These are phyloP conservation scores for Camelina sativa DNA, from an alignment of 345 rosid genomes.

Conservation along the genomic window DNA sequence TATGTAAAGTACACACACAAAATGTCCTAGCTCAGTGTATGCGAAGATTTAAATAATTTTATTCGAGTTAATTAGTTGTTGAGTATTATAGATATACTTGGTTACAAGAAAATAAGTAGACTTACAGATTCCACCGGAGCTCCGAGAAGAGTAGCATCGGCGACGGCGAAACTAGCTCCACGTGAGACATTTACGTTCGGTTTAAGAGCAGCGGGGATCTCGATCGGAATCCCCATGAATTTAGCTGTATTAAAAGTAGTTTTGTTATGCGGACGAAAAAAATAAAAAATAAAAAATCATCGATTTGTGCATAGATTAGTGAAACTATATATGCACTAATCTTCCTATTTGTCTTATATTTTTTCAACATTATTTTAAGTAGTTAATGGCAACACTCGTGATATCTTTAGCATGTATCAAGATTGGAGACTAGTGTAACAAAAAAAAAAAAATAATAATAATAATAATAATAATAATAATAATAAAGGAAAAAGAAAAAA, in stretches of 20 bases:
- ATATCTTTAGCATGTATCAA: neutral
- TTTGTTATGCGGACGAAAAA: neutral
- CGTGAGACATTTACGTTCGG: conserved; percentile 30
- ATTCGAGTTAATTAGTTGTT: no score
- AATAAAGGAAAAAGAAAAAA: no score
- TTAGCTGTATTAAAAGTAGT: conserved; percentile 7
- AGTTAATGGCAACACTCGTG: neutral
- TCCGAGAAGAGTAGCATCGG: conserved; percentile 45
- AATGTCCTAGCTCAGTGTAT: neutral
- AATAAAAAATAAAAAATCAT: neutral
- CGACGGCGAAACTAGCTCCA: conserved; percentile 47
- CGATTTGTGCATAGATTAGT: neutral
- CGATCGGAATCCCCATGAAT: conserved; percentile 31
- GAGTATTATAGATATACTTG: no score
- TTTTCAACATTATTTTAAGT: neutral
- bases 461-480: neutral
- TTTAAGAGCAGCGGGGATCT: conserved; percentile 29
- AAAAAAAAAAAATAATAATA: neutral
- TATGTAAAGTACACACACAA: neutral
- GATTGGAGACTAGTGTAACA: neutral
- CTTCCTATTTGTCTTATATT: no score
- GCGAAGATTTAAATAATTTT: no score
- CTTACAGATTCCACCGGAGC: conserved; percentile 40
- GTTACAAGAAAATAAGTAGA: neutral
- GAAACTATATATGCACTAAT: neutral